Evolutionary conservation across 306 rosid genomes (phyloP).

Genomic region (Cucurbita moschata): DNA sequence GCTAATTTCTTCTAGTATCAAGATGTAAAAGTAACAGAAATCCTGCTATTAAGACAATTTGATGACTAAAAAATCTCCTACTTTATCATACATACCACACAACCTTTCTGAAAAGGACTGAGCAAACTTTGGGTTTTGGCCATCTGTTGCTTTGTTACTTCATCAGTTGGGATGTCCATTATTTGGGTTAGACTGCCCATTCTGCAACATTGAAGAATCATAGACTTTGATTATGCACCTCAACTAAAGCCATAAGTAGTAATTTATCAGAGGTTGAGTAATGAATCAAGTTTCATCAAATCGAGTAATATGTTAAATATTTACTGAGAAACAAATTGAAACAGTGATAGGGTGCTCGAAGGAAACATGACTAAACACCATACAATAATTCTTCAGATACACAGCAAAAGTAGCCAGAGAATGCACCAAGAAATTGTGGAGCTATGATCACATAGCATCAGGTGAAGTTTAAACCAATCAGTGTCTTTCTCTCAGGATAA

Average conservation of each 20-base stretch:
- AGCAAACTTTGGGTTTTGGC: constrained; percentile 10
- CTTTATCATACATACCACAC: constrained; percentile 9
- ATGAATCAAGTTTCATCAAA: constrained; percentile 5
- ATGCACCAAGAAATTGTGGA: background rate
- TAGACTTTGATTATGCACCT: constrained; percentile 43
- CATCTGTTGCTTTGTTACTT: background rate
- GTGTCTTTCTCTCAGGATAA: background rate
- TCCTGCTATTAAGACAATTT: constrained; percentile 35
- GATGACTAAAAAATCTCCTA: constrained; percentile 15
- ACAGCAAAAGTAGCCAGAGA: background rate
- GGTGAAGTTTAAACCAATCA: constrained; percentile 8
- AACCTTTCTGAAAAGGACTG: constrained; percentile 14
- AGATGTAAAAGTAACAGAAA: constrained; percentile 43
- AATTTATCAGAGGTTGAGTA: constrained; percentile 8
- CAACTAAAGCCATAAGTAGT: constrained; percentile 24
- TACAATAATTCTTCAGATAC: background rate
- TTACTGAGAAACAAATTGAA: background rate
- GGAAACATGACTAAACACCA: background rate
- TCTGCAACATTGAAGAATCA: constrained; percentile 21
- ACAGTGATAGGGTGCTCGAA: background rate
- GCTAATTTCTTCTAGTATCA: constrained; percentile 30
- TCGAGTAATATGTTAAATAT: background rate
- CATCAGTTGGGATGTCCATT: constrained; percentile 56
- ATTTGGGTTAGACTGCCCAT: constrained; percentile 51
- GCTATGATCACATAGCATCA: background rate